Evolutionary conservation across 306 rosid species (phyloP), one percentile per base, ranked within the genome.

Genomic region (Castanospermum australe): DNA sequence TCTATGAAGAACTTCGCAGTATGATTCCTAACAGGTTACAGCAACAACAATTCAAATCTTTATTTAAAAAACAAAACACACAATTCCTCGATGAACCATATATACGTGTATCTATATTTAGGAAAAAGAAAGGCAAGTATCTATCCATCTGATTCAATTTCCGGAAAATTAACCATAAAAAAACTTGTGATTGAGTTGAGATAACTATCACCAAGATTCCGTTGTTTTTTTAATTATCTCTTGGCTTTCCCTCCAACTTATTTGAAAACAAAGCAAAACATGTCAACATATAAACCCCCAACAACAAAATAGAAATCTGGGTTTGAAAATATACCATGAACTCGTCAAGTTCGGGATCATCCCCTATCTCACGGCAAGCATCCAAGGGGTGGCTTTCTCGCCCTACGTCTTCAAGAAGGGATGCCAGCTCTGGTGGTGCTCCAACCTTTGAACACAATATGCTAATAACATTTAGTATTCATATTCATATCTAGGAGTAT

Each of bases 301-400:
- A 11, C 10, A 22, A 25, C 6, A 33, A 5, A 70, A 8, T 0
- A n/a, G 8, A 52, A 8, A 17, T 10, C 11, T 65, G 69, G 51
- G 18, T 38, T 39, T 60, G 15, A 24, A 32, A 8, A 44, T 3
- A 17, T 88, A 94, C 98, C 97, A 94, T 94, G 81, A 94, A 94
- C 0, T 86, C 28, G 51, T 94, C 97, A 13, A 94, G 94, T 44
- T 90, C 91, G n/a, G 98, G 96, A 89, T 94, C 96, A 71, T 90
- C 92, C 83, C 92, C 97, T 14, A 88, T 73, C 84, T 84, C 73
- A 82, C 62, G 71, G 76, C 88, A 44, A 64, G 84, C 21, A 17
- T 67, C 32, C 2, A 47, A 17, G 2, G 87, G 79, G 77, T 67
- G 81, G 59, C 25, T 88, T 67, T 84, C 88, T 11, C 85, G 82